Percentiles rank a stretch among this genome's conserved stretches.
Conservation (phyloP, 805 yeast genomes). For the Lipomyces sp. region DNA sequence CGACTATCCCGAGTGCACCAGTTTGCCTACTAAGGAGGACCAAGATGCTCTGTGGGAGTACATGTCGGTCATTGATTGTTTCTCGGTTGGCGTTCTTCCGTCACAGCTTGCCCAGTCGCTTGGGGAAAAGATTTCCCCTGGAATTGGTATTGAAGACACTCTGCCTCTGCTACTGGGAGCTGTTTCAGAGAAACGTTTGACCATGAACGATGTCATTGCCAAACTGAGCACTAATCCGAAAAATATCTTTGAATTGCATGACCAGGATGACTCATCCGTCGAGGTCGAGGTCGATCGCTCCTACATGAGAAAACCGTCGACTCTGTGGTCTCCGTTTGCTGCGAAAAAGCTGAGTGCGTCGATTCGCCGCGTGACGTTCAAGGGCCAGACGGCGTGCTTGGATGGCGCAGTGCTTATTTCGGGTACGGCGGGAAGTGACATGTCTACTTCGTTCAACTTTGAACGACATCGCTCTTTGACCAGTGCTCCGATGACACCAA, state of each 20-base stretch:
- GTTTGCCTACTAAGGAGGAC: conserved; percentile 77
- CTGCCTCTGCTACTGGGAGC: conserved; percentile 80
- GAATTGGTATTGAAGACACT: conserved; percentile 75
- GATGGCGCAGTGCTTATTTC: conserved; percentile 70
- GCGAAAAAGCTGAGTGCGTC: conserved; percentile 64
- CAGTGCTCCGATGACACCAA: conserved; percentile 33
- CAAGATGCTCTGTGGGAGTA: conserved; percentile 79
- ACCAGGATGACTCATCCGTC: conserved; percentile 65
- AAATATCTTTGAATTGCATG: conserved; percentile 75
- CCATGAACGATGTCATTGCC: conserved; percentile 65
- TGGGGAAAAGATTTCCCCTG: conserved; percentile 60
- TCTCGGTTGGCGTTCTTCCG: conserved; percentile 81
- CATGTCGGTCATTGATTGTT: conserved; percentile 71
- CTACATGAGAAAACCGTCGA: conserved; percentile 33
- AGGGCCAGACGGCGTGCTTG: conserved; percentile 74
- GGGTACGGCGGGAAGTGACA: conserved; percentile 61
- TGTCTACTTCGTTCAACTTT: conserved; percentile 42
- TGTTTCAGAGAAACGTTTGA: conserved; percentile 66
- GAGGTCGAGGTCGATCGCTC: conserved; percentile 81
- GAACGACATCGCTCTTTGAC: conserved; percentile 21
- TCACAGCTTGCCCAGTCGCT: conserved; percentile 63
- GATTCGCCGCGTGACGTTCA: conserved; percentile 81
- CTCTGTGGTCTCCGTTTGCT: conserved; percentile 54
- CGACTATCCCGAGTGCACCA: conserved; percentile 63
- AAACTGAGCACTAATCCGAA: conserved; percentile 81